Evolutionary conservation across 805 yeast genomes (phyloP).

Genomic region (Spathaspora hagerdaliae): DNA sequence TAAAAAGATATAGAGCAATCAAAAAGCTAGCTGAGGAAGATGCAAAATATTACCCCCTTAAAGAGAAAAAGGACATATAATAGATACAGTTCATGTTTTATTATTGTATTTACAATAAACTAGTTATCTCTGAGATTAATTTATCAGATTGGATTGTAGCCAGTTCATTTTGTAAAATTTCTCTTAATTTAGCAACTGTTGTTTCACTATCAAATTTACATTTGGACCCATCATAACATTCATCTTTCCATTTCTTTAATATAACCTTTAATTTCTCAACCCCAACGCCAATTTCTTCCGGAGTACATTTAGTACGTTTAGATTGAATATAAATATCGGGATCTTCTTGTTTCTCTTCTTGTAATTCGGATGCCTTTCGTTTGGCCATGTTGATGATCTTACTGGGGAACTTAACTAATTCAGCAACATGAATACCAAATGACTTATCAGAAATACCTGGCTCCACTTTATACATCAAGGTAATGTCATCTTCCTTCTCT

Average conservation of each 20-base stretch:
- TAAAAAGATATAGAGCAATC: slow-evolving; percentile 13
- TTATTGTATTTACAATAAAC: slow-evolving; percentile 20
- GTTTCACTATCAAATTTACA: slow-evolving; percentile 32
- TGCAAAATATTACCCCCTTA: slow-evolving; percentile 1
- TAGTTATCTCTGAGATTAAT: slow-evolving; percentile 44
- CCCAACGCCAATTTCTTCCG: slow-evolving; percentile 53
- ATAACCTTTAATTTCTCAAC: slow-evolving; percentile 45
- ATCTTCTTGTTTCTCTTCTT: slow-evolving; percentile 42
- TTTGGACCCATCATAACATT: slow-evolving; percentile 42
- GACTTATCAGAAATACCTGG: slow-evolving; percentile 95
- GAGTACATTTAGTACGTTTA: slow-evolving; percentile 49
- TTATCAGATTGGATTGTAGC: slow-evolving; percentile 22
- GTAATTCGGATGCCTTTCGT: slow-evolving; percentile 85
- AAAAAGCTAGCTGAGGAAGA: slow-evolving; percentile 14
- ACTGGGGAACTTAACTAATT: slow-evolving; percentile 85
- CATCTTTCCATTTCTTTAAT: slow-evolving; percentile 51
- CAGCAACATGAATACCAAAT: slow-evolving; percentile 97
- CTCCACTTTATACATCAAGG: slow-evolving; percentile 89
- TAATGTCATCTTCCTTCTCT: slow-evolving; percentile 56
- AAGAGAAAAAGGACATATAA: slow-evolving; percentile 1
- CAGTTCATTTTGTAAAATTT: slow-evolving; percentile 8
- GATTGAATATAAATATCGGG: slow-evolving; percentile 39
- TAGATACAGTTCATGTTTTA: background rate
- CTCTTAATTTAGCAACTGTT: slow-evolving; percentile 15
- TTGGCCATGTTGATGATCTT: slow-evolving; percentile 95